A percentile compares a stretch with the other conserved stretches of the same genome.
These are phyloP conservation scores for Neodidymelliopsis sp. DNA, from an alignment of 2,329 filamentous ascomycete species.

Conservation along the genomic window DNA sequence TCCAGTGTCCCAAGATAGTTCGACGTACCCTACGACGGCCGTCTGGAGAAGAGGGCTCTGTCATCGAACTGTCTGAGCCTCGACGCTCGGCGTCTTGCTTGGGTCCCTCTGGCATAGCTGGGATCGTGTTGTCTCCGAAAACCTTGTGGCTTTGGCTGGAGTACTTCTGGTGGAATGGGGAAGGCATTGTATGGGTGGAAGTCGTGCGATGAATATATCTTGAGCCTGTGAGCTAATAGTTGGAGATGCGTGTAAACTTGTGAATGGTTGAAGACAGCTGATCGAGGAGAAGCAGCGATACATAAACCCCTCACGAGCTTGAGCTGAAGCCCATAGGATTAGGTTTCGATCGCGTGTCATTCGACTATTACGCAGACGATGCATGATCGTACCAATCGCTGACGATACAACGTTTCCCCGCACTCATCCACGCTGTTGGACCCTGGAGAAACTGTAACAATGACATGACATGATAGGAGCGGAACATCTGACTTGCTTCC, in stretches of 20 bases:
- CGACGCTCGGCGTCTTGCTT: slow-evolving; percentile 44
- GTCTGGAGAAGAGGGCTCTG: slow-evolving; percentile 24
- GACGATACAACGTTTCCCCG: slow-evolving; percentile 39
- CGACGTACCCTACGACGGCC: slow-evolving; percentile 41
- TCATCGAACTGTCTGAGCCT: slow-evolving; percentile 40
- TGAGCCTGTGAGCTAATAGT: neutral
- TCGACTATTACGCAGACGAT: slow-evolving; percentile 43
- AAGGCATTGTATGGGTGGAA: slow-evolving; percentile 38
- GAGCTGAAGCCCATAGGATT: slow-evolving; percentile 18
- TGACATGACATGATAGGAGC: slow-evolving; percentile 27
- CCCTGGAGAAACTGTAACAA: slow-evolving; percentile 33
- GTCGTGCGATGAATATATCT: neutral
- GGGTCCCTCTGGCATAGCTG: slow-evolving; percentile 44
- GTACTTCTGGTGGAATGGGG: slow-evolving; percentile 50
- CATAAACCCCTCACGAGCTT: slow-evolving; percentile 30
- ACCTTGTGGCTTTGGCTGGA: slow-evolving; percentile 44
- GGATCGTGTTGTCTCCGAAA: slow-evolving; percentile 37
- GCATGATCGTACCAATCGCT: slow-evolving; percentile 47
- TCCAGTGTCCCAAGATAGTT: no score
- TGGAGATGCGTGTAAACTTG: neutral
- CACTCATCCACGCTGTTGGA: slow-evolving; percentile 35
- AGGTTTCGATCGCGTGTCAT: slow-evolving; percentile 32
- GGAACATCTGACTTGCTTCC: slow-evolving; percentile 1
- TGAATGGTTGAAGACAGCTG: neutral
- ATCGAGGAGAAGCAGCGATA: slow-evolving; percentile 1